Base-by-base conservation (phyloP, 2,329 filamentous ascomycete genomes). In the Thielaviopsis ethacetica region DNA sequence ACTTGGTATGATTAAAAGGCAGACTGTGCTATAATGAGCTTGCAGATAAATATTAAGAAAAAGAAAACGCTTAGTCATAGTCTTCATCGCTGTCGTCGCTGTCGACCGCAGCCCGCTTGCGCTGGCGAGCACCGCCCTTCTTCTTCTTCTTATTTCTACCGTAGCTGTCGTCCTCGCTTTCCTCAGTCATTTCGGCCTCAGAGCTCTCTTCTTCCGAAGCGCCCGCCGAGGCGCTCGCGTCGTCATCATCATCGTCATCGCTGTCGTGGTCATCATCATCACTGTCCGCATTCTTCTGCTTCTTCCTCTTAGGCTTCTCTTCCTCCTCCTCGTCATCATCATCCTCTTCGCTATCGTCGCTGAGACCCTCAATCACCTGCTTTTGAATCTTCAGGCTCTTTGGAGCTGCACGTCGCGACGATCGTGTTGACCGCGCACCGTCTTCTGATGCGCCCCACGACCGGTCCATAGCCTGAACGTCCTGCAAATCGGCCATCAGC, bases 401-500 rank as follows among this genome's bases (percentile, higher is more conserved):
- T 13, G 57, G 57, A 15, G 57, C 57, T 7, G 60, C 67, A 66
- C 38, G 66, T 67, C 51, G 70, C 71, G 56, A 71, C 72, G 60
- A 34, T 4, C 60, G 53, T 53, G 76, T 76, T 21, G 74, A 72
- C 9, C 73, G 71, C 1, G 70, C 67, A n/a, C 67, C 68, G 1
- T 55, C 56, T 26, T 58, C 56, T 3, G 70, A 70, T 47, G 72
- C 70, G 1, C 91, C 91, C 90, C 91, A 96, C 56, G 79, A 76
- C 64, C 81, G 79, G 61, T 88, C 84, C 66, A 89, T 91, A 68
- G 93, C 84, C 68, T 88, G 83, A 17, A 95, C 89, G 13, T 83
- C 85, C 66, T 93, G 88, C 6, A 95, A 74, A 66, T 98, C 91
- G 0, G 84, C 88, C 66, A 82, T 78, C 41, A 98, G 76, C 71